These are phyloP conservation scores for Trichosporon faecale DNA, from an alignment of 1,284 basidiomycete species.

Conservation along the genomic window DNA sequence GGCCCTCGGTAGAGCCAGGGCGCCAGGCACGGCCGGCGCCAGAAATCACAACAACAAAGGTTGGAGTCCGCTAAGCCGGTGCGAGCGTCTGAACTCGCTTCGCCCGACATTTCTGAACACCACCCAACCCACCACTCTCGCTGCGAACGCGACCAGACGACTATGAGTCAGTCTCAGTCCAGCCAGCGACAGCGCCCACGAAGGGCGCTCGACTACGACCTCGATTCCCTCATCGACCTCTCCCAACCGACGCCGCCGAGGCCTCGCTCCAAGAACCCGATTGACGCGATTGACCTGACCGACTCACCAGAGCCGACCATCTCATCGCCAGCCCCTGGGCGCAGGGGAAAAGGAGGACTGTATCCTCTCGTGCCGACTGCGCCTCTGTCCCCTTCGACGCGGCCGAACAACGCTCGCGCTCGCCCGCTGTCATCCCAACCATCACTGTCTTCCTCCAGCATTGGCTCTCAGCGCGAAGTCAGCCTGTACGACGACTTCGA, in stretches of 20 bases:
- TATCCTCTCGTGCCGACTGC: background rate
- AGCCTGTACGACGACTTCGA: conserved; percentile 1
- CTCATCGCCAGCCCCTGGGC: background rate
- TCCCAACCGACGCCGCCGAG: background rate
- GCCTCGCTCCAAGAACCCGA: background rate
- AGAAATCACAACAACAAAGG: conserved; percentile 8
- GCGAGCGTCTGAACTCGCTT: background rate
- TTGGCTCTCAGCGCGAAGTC: background rate
- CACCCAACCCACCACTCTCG: background rate
- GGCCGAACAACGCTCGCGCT: background rate
- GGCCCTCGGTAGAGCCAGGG: background rate
- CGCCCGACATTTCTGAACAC: background rate
- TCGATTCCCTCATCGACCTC: background rate
- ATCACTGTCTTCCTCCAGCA: background rate
- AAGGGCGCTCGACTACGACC: background rate
- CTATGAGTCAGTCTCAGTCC: conserved; percentile 8
- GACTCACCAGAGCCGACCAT: conserved; percentile 1
- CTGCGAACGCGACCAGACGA: background rate
- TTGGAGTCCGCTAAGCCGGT: background rate
- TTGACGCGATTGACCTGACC: background rate
- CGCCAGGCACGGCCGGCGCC: background rate
- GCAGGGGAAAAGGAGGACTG: background rate
- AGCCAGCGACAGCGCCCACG: background rate
- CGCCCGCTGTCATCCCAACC: conserved; percentile 7
- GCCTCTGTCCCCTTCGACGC: conserved; percentile 1